phyloP scores from a whole-genome alignment of 1,284 basidiomycete species.

The Sporisorium reilianum region DNA sequence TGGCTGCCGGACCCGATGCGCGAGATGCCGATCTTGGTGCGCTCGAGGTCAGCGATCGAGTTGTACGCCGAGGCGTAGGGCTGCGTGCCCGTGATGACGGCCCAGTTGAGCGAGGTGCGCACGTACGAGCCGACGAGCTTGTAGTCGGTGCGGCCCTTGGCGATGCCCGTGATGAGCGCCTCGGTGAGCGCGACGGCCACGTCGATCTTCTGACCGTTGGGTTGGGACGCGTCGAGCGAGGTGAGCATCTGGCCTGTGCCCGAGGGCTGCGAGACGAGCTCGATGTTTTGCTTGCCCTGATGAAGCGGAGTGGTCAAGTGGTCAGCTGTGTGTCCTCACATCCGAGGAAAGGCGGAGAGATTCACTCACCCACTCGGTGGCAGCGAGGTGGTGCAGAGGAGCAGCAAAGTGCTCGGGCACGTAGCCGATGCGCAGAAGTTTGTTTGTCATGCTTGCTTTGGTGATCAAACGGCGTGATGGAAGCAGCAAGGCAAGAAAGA shows the following conservation, averaged over 20 bases:
- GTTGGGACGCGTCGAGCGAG: conserved; percentile 47
- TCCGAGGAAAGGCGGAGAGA: neutral
- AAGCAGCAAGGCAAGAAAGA: neutral
- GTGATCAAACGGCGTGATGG: neutral
- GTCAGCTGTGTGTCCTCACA: neutral
- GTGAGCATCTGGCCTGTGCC: conserved; percentile 68
- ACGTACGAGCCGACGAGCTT: conserved; percentile 95
- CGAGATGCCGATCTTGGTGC: conserved; percentile 88
- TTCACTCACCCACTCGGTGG: conserved; percentile 53
- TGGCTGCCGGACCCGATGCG: conserved; percentile 87
- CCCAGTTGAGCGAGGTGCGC: conserved; percentile 71
- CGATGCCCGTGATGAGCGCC: conserved; percentile 90
- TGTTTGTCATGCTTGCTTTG: conserved; percentile 13
- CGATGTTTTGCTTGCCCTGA: conserved; percentile 55
- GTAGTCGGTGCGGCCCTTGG: conserved; percentile 82
- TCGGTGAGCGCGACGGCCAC: conserved; percentile 86
- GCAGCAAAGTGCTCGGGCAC: conserved; percentile 67
- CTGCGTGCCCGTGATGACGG: conserved; percentile 87
- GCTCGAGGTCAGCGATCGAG: conserved; percentile 80
- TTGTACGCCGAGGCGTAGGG: conserved; percentile 73
- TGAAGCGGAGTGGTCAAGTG: no score
- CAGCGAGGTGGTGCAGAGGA: conserved; percentile 59
- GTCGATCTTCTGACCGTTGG: conserved; percentile 60
- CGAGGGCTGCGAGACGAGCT: conserved; percentile 59
- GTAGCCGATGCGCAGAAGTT: conserved; percentile 58